Conservation (phyloP, 768 basidiomycete species). For the Trametes maxima region DNA sequence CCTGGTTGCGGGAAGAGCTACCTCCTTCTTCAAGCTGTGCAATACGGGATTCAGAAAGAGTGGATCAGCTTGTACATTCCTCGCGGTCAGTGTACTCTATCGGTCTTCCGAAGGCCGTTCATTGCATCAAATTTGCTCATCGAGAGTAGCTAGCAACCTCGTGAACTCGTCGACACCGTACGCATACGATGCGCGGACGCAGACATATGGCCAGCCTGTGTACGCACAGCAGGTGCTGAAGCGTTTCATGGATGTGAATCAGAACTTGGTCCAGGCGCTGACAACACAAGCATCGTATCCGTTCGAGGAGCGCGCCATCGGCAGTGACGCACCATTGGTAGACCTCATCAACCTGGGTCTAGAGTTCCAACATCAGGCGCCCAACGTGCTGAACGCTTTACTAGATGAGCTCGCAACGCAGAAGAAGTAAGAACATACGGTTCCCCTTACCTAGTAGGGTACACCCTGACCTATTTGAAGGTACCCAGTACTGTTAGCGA, state of each 20-base stretch:
- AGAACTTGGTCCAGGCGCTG: slow-evolving; percentile 43
- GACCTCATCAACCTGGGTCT: slow-evolving; percentile 62
- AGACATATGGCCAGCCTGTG: slow-evolving; percentile 73
- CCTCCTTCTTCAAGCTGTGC: slow-evolving; percentile 73
- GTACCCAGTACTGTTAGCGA: slow-evolving; percentile 76
- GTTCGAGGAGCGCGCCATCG: slow-evolving; percentile 41
- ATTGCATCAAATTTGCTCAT: neutral
- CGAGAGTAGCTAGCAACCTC: slow-evolving; percentile 48
- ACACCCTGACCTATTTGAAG: slow-evolving; percentile 39
- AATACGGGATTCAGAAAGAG: slow-evolving; percentile 60
- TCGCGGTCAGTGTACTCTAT: slow-evolving; percentile 52
- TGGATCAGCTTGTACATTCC: slow-evolving; percentile 91
- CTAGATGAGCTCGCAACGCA: slow-evolving; percentile 67
- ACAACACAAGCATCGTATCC: slow-evolving; percentile 30
- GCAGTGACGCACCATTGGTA: slow-evolving; percentile 50
- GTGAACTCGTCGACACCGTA: slow-evolving; percentile 78
- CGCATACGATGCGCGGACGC: slow-evolving; percentile 72
- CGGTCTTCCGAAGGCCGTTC: neutral
- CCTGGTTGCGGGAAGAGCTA: slow-evolving; percentile 83
- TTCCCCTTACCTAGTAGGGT: neutral
- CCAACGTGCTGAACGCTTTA: slow-evolving; percentile 57
- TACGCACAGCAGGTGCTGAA: slow-evolving; percentile 66
- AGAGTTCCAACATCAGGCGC: slow-evolving; percentile 53
- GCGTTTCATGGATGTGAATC: slow-evolving; percentile 64
- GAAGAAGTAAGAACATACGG: slow-evolving; percentile 48